A percentile compares a stretch with the other conserved stretches of the same genome.
Conservation (phyloP, 345 rosid species). For the Eucalyptus cloeziana region DNA sequence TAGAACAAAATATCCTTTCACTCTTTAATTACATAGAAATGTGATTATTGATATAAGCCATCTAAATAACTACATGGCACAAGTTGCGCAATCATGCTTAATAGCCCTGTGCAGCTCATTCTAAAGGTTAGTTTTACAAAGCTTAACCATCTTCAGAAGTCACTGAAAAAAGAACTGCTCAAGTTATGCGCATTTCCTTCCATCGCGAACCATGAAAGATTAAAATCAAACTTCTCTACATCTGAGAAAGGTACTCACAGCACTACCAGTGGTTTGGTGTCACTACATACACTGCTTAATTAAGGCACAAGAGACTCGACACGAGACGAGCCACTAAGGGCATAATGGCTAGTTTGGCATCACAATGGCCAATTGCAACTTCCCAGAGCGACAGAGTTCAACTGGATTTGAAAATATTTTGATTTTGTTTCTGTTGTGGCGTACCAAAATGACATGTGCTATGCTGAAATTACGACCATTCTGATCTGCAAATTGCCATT, state of each 20-base stretch:
- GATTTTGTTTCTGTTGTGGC: constrained; percentile 37
- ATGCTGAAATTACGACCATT: constrained; percentile 50
- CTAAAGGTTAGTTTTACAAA: neutral
- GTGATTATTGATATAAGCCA: neutral
- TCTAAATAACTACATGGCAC: neutral
- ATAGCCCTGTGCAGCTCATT: neutral
- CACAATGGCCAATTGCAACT: constrained; percentile 48
- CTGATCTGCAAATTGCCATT: constrained; percentile 74
- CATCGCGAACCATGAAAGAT: neutral
- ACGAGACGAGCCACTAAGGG: neutral
- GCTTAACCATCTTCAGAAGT: neutral
- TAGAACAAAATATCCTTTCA: neutral
- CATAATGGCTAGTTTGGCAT: constrained; percentile 26
- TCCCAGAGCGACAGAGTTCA: constrained; percentile 52
- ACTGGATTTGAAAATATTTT: constrained; percentile 43
- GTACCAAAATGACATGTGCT: constrained; percentile 44
- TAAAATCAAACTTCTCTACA: neutral
- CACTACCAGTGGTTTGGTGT: neutral
- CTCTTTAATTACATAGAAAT: neutral
- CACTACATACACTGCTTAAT: neutral
- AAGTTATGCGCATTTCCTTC: neutral
- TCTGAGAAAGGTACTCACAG: neutral
- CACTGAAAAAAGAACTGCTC: neutral
- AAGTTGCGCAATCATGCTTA: neutral
- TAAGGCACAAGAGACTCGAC: neutral